phyloP scores from a whole-genome alignment of 1,139 yeast species.

The Saccharomyces uvarum region DNA sequence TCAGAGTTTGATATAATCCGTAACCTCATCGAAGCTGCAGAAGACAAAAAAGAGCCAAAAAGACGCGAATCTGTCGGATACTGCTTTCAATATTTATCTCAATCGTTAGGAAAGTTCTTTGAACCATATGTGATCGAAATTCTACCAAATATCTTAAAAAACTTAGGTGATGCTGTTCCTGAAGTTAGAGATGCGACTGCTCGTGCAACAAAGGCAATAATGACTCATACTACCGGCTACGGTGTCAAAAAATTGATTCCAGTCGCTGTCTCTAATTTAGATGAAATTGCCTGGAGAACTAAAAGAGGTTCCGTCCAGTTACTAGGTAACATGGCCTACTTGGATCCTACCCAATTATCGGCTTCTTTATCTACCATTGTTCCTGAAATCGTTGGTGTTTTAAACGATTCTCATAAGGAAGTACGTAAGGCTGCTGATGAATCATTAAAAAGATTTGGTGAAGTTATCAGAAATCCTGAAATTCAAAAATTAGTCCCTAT shows the following conservation, averaged over 20 bases:
- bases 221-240: conserved; percentile 85
- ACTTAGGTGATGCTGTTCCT: conserved; percentile 74
- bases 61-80: conserved; percentile 85
- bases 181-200: conserved; percentile 90
- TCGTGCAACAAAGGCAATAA: conserved; percentile 76
- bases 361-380: conserved; percentile 81
- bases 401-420: conserved; percentile 92
- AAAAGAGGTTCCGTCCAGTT: conserved; percentile 95
- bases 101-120: conserved; percentile 62
- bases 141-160: conserved; percentile 69
- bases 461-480: conserved; percentile 94
- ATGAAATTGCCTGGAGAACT: conserved; percentile 91
- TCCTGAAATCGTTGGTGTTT: conserved; percentile 92
- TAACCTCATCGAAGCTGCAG: conserved; percentile 74
- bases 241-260: conserved; percentile 92
- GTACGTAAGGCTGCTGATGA: conserved; percentile 92
- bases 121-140: conserved; percentile 93
- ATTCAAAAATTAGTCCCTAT: conserved; percentile 86
- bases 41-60: conserved; percentile 67
- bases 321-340: conserved; percentile 94
- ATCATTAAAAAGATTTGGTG: conserved; percentile 85
- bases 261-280: conserved; percentile 74
- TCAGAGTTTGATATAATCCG: conserved; percentile 72
- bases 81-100: conserved; percentile 78
- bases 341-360: conserved; percentile 90